Percentiles rank a stretch among this genome's conserved stretches.
Conservation (phyloP, 441 rosid species). For the Lepidium campestre region DNA sequence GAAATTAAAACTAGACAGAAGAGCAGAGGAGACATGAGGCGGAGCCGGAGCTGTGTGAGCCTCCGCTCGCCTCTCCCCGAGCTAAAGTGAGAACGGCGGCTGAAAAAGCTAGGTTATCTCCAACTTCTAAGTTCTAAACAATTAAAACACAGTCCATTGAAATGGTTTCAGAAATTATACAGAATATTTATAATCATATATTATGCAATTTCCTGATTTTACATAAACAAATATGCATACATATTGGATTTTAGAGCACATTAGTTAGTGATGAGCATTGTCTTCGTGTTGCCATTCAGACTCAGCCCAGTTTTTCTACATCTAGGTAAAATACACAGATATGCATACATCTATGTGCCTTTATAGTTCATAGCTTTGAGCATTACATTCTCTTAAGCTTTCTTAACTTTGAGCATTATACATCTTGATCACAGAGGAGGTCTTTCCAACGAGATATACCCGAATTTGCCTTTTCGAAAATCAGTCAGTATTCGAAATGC, state of each 20-base stretch:
- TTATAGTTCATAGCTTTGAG: neutral
- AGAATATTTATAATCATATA: neutral
- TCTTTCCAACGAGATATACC: slow-evolving; percentile 75
- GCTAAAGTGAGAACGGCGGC: too few species aligned
- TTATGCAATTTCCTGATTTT: neutral
- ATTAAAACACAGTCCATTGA: too few species aligned
- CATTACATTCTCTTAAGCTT: neutral
- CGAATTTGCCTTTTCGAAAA: slow-evolving; percentile 82
- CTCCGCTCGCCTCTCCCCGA: too few species aligned
- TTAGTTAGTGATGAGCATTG: neutral
- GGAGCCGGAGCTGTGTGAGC: too few species aligned
- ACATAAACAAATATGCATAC: slow-evolving; percentile 1
- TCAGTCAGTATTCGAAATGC: slow-evolving; percentile 60
- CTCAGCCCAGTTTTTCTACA: neutral
- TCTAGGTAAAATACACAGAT: neutral
- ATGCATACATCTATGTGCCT: slow-evolving; percentile 4
- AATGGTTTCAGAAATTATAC: too few species aligned
- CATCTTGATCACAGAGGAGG: slow-evolving; percentile 47
- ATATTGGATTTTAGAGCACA: neutral
- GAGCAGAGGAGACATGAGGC: too few species aligned
- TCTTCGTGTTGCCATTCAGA: neutral
- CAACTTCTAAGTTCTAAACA: too few species aligned
- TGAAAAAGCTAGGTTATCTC: too few species aligned
- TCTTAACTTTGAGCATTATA: neutral
- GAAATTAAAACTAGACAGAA: too few species aligned